Base-by-base conservation (phyloP, 2,329 filamentous ascomycete genomes). In the Exophiala aquamarina region DNA sequence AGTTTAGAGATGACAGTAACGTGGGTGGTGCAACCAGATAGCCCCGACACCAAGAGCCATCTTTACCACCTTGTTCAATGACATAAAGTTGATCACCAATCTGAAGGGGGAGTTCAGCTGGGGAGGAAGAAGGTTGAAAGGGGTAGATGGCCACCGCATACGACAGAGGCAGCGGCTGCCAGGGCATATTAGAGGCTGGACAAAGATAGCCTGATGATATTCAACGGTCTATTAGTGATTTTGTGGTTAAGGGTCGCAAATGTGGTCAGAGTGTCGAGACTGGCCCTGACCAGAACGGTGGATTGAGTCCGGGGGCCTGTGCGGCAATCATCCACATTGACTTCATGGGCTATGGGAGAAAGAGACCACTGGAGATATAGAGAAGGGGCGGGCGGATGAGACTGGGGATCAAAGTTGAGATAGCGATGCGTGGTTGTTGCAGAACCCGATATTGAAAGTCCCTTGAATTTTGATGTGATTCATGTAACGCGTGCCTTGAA, bases 81-180 rank as follows among this genome's bases (percentile, higher is more conserved):
- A 98, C 94, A 72, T 98, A 98, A 56, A 98, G 77, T 71, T 98
- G 93, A 78, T 98, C 93, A 67, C 93, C 93, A 56, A 98, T 89
- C 70, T 98, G 91, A 66, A 98, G 85, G 8, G 94, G 93, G 15
- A 98, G 83, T 70, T 98, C 93, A 66, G 90, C 88, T 44, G 90
- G 83, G 57, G 85, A 85, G 19, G 55, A 41, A 50, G 87, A 85
- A 51, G 93, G 88, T 61, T 87, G 79, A 72, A 98, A 98, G 29
- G 93, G 93, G 68, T 91, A 95, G 59, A 86, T 91, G 76, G 92
- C 93, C 70, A 98, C 88, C 61, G 92, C 94, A 76, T 97, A 98
- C 66, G 91, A 93, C 75, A 98, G 96, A 70, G 91, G 89, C 69
- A 98, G 81, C 64, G 93, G 92, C 80, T 88, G 85, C 93, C 93